These are phyloP conservation scores for Phytophthora parvispora DNA, from an alignment of 352 stramenopile species.

Conservation along the genomic window DNA sequence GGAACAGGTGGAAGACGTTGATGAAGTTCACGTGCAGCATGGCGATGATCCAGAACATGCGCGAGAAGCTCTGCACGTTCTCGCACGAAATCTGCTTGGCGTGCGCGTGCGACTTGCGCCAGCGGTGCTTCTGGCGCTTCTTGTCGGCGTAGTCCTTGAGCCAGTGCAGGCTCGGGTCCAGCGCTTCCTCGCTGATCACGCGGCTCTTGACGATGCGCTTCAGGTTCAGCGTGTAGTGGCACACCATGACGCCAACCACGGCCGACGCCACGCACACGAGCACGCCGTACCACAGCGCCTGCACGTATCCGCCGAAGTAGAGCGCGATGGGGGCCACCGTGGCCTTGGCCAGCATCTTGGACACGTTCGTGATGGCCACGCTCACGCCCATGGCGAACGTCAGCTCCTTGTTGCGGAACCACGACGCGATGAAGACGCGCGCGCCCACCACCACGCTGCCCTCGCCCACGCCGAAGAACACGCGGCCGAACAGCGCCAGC, in stretches of 20 bases:
- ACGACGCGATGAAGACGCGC: constrained; percentile 87
- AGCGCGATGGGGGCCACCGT: constrained; percentile 88
- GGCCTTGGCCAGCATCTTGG: constrained; percentile 93
- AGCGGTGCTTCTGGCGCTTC: constrained; percentile 66
- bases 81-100: constrained; percentile 66
- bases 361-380: constrained; percentile 92
- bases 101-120: constrained; percentile 39
- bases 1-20: constrained; percentile 94
- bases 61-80: constrained; percentile 76
- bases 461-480: constrained; percentile 88
- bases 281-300: constrained; percentile 87
- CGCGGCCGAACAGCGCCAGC: constrained; percentile 81
- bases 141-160: constrained; percentile 77
- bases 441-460: constrained; percentile 84
- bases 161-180: constrained; percentile 72
- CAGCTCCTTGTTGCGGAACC: constrained; percentile 86
- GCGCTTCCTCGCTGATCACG: constrained; percentile 58
- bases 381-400: constrained; percentile 91
- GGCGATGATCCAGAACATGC: constrained; percentile 90
- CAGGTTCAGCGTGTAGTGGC: constrained; percentile 67
- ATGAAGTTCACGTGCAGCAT: constrained; percentile 91
- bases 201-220: constrained; percentile 74
- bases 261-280: constrained; percentile 67
- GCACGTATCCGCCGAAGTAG: constrained; percentile 88
- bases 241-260: constrained; percentile 64